Conservation (phyloP, 805 yeast genomes). For the Blastobotrys chiropterorum region DNA sequence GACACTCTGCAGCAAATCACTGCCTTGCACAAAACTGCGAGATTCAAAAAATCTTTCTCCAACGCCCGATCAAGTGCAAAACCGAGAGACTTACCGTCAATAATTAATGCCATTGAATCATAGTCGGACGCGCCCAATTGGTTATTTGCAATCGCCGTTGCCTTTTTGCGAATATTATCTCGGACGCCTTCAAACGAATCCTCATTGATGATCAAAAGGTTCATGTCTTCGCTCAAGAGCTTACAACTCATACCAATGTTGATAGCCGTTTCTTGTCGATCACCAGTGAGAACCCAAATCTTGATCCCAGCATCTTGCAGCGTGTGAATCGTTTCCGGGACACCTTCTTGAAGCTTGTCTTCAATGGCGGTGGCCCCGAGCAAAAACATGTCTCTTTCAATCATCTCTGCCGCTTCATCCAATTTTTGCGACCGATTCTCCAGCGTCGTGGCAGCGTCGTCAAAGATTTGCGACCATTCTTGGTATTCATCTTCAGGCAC, state of each 20-base stretch:
- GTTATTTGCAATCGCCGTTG: constrained; percentile 57
- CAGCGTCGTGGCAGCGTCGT: constrained; percentile 77
- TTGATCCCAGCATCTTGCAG: constrained; percentile 95
- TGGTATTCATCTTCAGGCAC: constrained; percentile 72
- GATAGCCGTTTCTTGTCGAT: constrained; percentile 96
- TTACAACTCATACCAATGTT: constrained; percentile 98
- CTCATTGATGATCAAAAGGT: constrained; percentile 81
- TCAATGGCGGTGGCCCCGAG: constrained; percentile 98
- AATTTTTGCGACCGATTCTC: constrained; percentile 66
- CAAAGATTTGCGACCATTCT: constrained; percentile 60
- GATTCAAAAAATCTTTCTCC: constrained; percentile 68
- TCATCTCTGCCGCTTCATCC: constrained; percentile 83
- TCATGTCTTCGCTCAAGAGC: constrained; percentile 92
- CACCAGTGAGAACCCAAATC: constrained; percentile 97
- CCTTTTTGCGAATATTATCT: constrained; percentile 65
- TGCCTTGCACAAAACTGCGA: constrained; percentile 86
- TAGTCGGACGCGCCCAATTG: constrained; percentile 39
- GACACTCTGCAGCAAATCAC: constrained; percentile 98
- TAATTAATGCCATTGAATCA: constrained; percentile 78
- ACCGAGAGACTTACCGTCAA: constrained; percentile 88
- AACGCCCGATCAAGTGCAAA: constrained; percentile 78
- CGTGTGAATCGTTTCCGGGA: constrained; percentile 93
- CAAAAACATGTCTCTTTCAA: constrained; percentile 71
- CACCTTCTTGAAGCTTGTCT: constrained; percentile 96
- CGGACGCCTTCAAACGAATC: constrained; percentile 71